Percentiles rank a stretch among this genome's conserved stretches.
These are phyloP conservation scores for Exophiala sp. DNA, from an alignment of 2,329 filamentous ascomycete genomes.

Conservation along the genomic window DNA sequence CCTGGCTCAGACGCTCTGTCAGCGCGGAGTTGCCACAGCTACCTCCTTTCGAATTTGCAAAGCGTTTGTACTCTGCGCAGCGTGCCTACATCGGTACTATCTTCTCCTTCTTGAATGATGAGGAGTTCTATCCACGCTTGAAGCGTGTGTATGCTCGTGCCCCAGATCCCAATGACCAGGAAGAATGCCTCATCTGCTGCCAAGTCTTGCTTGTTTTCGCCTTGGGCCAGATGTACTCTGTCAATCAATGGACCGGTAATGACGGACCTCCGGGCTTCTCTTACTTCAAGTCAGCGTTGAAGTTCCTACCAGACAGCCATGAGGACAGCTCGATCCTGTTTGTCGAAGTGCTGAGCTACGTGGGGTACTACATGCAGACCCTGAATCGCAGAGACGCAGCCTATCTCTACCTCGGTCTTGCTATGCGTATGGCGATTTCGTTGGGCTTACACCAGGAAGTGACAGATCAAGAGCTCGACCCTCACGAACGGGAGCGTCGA, in stretches of 20 bases:
- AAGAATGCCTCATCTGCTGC: conserved; percentile 49
- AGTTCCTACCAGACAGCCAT: conserved; percentile 54
- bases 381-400: conserved; percentile 54
- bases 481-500: conserved; percentile 45
- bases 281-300: conserved; percentile 51
- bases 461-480: conserved; percentile 36
- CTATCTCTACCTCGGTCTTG: conserved; percentile 52
- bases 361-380: conserved; percentile 57
- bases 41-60: conserved; percentile 50
- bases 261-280: conserved; percentile 54
- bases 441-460: conserved; percentile 54
- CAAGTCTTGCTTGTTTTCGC: conserved; percentile 53
- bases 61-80: conserved; percentile 50
- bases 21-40: conserved; percentile 36
- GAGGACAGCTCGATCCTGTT: conserved; percentile 53
- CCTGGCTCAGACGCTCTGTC: conserved; percentile 29
- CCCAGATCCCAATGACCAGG: conserved; percentile 42
- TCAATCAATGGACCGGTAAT: conserved; percentile 54
- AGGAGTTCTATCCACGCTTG: conserved; percentile 46
- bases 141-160: conserved; percentile 42
- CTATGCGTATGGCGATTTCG: conserved; percentile 55
- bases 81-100: conserved; percentile 57
- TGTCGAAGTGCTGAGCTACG: conserved; percentile 52
- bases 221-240: conserved; percentile 55
- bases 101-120: conserved; percentile 50